A percentile compares a stretch with the other conserved stretches of the same genome.
Evolutionary conservation across 2,329 filamentous ascomycete genomes (phyloP).

Genomic region (Tricladium varicosporioides): DNA sequence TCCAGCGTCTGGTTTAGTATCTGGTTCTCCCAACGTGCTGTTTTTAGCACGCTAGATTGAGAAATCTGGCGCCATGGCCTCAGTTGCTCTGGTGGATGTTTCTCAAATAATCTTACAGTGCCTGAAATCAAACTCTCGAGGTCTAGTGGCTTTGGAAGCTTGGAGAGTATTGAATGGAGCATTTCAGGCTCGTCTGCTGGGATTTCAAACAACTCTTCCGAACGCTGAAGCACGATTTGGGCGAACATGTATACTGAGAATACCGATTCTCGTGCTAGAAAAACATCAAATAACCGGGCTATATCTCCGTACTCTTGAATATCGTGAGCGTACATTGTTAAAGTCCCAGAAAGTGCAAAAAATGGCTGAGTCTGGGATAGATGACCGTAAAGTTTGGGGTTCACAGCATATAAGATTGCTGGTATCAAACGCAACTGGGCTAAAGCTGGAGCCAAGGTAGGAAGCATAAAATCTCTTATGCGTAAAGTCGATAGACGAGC

Average conservation of each 20-base stretch:
- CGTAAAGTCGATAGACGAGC: slow-evolving; percentile 83
- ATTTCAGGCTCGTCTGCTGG: slow-evolving; percentile 83
- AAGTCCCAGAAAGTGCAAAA: slow-evolving; percentile 87
- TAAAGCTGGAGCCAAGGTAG: slow-evolving; percentile 75
- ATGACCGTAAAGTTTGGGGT: slow-evolving; percentile 70
- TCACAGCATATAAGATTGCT: slow-evolving; percentile 70
- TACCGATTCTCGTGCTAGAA: slow-evolving; percentile 83
- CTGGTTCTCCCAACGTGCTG: slow-evolving; percentile 55
- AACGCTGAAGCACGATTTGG: slow-evolving; percentile 77
- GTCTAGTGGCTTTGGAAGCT: slow-evolving; percentile 77
- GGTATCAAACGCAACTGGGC: slow-evolving; percentile 86
- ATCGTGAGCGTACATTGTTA: slow-evolving; percentile 96
- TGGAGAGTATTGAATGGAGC: slow-evolving; percentile 83
- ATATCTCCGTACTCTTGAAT: slow-evolving; percentile 89
- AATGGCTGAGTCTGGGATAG: slow-evolving; percentile 80
- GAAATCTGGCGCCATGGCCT: slow-evolving; percentile 73
- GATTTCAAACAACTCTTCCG: slow-evolving; percentile 83
- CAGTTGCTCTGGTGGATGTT: slow-evolving; percentile 70
- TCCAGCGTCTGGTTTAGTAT: slow-evolving; percentile 56
- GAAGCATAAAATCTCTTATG: slow-evolving; percentile 97
- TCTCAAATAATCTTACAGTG: slow-evolving; percentile 61
- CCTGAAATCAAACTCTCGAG: slow-evolving; percentile 72
- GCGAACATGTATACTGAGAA: slow-evolving; percentile 91
- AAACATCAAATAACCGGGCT: slow-evolving; percentile 85
- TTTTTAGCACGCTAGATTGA: slow-evolving; percentile 78